A percentile compares a stretch with the other conserved stretches of the same genome.
Conservation (phyloP, 129 eudicot species). For the Lactuca sativa region DNA sequence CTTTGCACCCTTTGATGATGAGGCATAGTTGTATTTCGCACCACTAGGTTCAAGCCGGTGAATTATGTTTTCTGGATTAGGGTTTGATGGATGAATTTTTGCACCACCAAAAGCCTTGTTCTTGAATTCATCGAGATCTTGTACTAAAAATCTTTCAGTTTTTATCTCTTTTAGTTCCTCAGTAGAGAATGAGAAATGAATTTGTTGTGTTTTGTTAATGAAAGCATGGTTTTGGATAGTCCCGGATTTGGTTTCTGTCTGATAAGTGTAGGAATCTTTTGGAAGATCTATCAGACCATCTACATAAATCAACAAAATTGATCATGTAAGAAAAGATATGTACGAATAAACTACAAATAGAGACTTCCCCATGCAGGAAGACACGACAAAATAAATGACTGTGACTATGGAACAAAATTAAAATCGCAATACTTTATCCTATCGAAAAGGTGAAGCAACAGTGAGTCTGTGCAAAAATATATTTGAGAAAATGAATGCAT, state of each 20-base stretch:
- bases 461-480: neutral
- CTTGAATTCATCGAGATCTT: constrained; percentile 65
- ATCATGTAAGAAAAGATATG: neutral
- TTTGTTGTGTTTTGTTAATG: neutral
- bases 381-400: no score
- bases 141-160: constrained; percentile 23
- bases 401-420: no score
- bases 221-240: neutral
- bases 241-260: constrained; percentile 28
- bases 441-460: no score
- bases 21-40: constrained; percentile 83
- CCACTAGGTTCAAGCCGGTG: constrained; percentile 95
- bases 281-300: constrained; percentile 56
- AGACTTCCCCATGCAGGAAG: no score
- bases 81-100: constrained; percentile 44
- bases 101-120: constrained; percentile 61
- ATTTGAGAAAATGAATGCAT: neutral
- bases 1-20: constrained; percentile 92
- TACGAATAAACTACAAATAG: no score
- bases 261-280: constrained; percentile 26
- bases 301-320: constrained; percentile 14
- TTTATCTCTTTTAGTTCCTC: constrained; percentile 17
- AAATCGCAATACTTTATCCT: no score
- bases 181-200: neutral
- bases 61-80: constrained; percentile 56